These are phyloP conservation scores for Cicer bijugum DNA, from an alignment of 306 rosid species.

Conservation along the genomic window DNA sequence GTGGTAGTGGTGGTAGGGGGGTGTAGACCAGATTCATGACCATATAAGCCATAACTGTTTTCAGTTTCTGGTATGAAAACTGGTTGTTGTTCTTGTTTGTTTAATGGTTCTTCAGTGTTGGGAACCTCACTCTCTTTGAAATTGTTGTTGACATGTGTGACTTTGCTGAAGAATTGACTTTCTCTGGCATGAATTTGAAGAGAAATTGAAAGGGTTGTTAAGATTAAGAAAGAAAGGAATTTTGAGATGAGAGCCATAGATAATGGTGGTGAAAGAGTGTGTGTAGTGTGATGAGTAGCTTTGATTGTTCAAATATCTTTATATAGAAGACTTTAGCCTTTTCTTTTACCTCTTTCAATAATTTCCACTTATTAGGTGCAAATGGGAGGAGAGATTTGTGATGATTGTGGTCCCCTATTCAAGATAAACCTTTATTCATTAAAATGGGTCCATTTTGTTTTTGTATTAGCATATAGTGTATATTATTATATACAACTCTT, in stretches of 20 bases:
- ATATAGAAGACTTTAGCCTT: constrained; percentile 51
- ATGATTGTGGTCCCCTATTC: constrained; percentile 56
- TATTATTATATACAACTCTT: constrained; percentile 12
- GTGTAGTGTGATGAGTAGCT: not conserved
- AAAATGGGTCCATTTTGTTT: constrained; percentile 1
- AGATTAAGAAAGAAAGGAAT: constrained; percentile 46
- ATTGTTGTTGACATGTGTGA: constrained; percentile 50
- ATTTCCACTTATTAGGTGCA: constrained; percentile 60
- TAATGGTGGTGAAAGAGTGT: constrained; percentile 35
- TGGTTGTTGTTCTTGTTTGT: constrained; percentile 61
- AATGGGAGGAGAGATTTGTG: constrained; percentile 45
- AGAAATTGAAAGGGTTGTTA: constrained; percentile 55
- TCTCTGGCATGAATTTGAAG: constrained; percentile 72
- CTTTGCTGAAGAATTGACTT: constrained; percentile 88
- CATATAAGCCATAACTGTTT: constrained; percentile 79
- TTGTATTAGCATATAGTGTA: not conserved
- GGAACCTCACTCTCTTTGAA: constrained; percentile 48
- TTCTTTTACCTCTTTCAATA: constrained; percentile 1
- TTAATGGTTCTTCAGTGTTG: constrained; percentile 42
- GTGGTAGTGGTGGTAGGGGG: constrained; percentile 54
- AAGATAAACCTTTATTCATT: constrained; percentile 42
- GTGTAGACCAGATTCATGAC: constrained; percentile 71
- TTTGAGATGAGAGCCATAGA: constrained; percentile 64
- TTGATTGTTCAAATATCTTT: constrained; percentile 43
- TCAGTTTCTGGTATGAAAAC: constrained; percentile 65